Conservation (phyloP, 106 monocot species). For the Ottelia alismoides region DNA sequence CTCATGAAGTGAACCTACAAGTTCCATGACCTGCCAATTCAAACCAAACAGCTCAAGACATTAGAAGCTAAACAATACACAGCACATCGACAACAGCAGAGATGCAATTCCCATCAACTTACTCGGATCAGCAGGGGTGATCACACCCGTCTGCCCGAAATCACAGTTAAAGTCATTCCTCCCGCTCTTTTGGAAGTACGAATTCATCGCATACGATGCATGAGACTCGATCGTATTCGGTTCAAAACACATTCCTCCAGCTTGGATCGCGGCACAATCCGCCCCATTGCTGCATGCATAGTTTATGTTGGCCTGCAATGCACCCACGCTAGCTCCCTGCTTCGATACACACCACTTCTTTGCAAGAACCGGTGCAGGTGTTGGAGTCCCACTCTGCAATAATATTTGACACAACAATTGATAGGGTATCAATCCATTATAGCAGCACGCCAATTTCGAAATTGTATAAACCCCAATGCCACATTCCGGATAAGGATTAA, state of each 20-base stretch:
- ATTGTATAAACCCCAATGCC: neutral
- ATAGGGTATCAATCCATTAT: neutral
- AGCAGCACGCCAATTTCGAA: too few species aligned
- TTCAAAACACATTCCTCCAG: constrained; percentile 47
- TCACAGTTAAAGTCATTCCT: constrained; percentile 59
- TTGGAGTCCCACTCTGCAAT: constrained; percentile 1
- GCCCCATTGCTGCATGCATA: constrained; percentile 53
- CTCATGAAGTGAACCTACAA: too few species aligned
- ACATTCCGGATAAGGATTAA: neutral
- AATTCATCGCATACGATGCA: constrained; percentile 76
- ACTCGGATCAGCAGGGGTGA: constrained; percentile 61
- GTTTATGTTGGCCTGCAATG: constrained; percentile 56
- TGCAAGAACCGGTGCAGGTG: constrained; percentile 2
- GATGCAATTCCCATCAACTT: too few species aligned
- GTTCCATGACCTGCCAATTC: too few species aligned
- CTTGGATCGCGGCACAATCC: constrained; percentile 51
- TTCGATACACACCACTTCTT: constrained; percentile 69
- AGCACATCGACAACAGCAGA: too few species aligned
- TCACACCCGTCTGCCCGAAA: constrained; percentile 32
- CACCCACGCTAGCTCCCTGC: constrained; percentile 7
- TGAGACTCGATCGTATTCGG: constrained; percentile 44
- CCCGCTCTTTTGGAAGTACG: constrained; percentile 50
- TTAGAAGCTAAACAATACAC: too few species aligned
- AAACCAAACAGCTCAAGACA: too few species aligned
- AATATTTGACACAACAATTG: neutral